Base-by-base conservation (phyloP, 345 rosid genomes). In the Gossypium herbaceum region DNA sequence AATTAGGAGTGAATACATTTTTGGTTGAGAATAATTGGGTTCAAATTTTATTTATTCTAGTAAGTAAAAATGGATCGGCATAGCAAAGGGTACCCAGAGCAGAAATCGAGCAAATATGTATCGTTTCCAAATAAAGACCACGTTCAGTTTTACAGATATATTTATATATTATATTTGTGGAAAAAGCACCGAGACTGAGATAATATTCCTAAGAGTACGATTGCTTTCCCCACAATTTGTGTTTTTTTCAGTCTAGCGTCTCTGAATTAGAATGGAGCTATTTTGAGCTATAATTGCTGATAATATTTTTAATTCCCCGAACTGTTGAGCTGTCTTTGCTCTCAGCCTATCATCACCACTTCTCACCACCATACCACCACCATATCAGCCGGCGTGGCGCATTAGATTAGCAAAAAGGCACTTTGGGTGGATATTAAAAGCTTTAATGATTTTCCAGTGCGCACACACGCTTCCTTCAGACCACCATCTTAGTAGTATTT, bases 401-500 rank as follows among this genome's bases (percentile, higher is more conserved):
- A 60, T 60, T 60, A 60, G 64, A 60, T 60, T 25, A 60, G 77
- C 75, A 22, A 24, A 43, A 69, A 2, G 79, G 76, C 85, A 85
- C 86, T 81, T 78, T 72, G 67, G 34, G 66, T 81, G 84, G 81
- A 81, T 76, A 57, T 66, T 29, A 75, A 61, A 12, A 59, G 70
- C 70, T 67, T 71, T 34, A 24, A 1, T 59, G 66, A 39, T 47
- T 44, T 57, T 47, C 7, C 68, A 63, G 54, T 70, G 67, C 20
- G 25, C 48, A 43, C 57, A 29, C 29, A 5, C 25, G 39, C 47
- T 34, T 41, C 15, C 68, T 3, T 34, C 68, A 55, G 54, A 43
- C 58, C 73, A 68, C 76, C 78, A 69, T 65, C 70, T 64, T 58
- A 12, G 15, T 17, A 10, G 10, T 83, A 81, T 78, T 75, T 76